Evolutionary conservation across 2,329 filamentous ascomycete species (phyloP), one percentile per base, ranked within the genome.

Genomic region (Ustilaginoidea virens): DNA sequence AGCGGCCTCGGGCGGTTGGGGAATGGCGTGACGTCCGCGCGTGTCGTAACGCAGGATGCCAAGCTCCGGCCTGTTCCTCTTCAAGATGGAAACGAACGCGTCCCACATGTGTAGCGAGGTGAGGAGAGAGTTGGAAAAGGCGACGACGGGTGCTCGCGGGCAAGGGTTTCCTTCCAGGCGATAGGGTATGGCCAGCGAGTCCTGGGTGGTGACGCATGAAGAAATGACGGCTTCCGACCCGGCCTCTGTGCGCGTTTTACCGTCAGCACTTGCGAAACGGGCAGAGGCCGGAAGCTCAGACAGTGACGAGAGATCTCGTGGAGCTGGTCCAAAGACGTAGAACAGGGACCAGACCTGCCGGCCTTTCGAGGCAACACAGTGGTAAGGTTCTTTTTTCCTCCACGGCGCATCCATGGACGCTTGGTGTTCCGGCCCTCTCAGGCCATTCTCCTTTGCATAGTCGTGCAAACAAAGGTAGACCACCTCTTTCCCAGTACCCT

Each of bases 61-160:
- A 48, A 82, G 75, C 22, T 70, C 62, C 3, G 72, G 69, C 15
- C 74, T 69, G 21, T 67, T 44, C 1, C 54, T 48, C 28, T 65
- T 63, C 39, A 90, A 64, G n/a, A 69, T 55, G 1, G 58, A 54
- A 1, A 90, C 56, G 34, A 92, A 70, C 2, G 62, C 61, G 41
- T 90, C 78, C 83, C 83, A 92, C 67, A 92, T 90, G 47, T 69
- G 62, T 38, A 77, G 65, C 27, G 76, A 73, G 3, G 80, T 81
- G 6, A 92, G 67, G 28, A 92, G 74, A 1, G 78, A 86, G 59
- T 92, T 92, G 52, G 66, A 66, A 39, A 86, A 77, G 13, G 82
- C 73, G 8, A 92, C 61, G 0, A 78, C 66, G 0, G 82, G 82
- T 0, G 81, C 79, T 13, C 66, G 46, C 0, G 74, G 69, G 18